phyloP scores from a whole-genome alignment of 2,329 filamentous ascomycete species.

The Monosporascus sp. region DNA sequence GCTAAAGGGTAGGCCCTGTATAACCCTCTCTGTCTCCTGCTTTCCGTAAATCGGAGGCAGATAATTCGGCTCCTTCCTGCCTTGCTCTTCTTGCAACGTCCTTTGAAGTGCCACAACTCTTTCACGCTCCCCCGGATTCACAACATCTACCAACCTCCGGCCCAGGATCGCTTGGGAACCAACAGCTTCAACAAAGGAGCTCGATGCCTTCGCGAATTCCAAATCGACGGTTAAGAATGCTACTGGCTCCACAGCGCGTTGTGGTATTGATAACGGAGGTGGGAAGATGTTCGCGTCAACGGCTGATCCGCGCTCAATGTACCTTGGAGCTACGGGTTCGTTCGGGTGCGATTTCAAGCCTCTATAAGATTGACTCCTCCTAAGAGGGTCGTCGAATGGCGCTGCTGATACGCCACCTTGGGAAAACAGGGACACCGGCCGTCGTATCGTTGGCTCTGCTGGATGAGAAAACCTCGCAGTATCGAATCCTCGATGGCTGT shows the following conservation, averaged over 20 bases:
- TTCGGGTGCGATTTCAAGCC: conserved; percentile 51
- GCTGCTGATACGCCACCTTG: conserved; percentile 37
- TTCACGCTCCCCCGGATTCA: conserved; percentile 46
- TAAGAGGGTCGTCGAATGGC: conserved; percentile 42
- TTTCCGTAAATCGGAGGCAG: conserved; percentile 58
- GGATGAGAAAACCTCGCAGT: conserved; percentile 41
- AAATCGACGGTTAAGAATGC: conserved; percentile 56
- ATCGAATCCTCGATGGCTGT: conserved; percentile 57
- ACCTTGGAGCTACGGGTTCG: conserved; percentile 44
- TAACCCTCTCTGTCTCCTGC: conserved; percentile 49
- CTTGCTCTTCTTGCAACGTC: conserved; percentile 53
- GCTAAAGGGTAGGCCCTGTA: conserved; percentile 50
- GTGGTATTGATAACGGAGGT: conserved; percentile 36
- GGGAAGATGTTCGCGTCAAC: conserved; percentile 47
- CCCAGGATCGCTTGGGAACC: conserved; percentile 44
- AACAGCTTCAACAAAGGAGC: conserved; percentile 50
- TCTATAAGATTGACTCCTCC: conserved; percentile 45
- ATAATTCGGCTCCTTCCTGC: conserved; percentile 55
- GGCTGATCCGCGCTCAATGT: conserved; percentile 44
- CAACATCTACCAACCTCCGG: conserved; percentile 50
- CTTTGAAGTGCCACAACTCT: conserved; percentile 46
- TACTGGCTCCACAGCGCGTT: conserved; percentile 44
- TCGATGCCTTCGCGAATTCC: conserved; percentile 53
- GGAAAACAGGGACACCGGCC: conserved; percentile 48
- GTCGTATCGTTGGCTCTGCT: conserved; percentile 41